phyloP scores from a whole-genome alignment of 129 eudicot genomes.

The Centella asiatica region DNA sequence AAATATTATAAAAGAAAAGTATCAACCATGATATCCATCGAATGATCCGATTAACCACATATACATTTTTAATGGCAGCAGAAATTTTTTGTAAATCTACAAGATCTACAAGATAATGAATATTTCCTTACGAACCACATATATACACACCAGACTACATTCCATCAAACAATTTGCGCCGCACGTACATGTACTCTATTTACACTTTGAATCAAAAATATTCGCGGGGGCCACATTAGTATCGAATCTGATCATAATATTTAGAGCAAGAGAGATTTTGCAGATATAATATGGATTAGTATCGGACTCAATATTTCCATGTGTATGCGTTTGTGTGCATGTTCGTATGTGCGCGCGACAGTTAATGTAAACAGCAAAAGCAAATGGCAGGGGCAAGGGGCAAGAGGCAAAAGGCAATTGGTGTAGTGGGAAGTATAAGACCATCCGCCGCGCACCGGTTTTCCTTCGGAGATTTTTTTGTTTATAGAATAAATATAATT shows the following conservation, averaged over 20 bases:
- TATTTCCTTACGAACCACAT: not conserved
- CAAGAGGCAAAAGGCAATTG: not conserved
- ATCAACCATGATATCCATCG: not conserved
- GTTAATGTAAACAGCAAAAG: not conserved
- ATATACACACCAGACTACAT: not conserved
- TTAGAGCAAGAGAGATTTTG: no score
- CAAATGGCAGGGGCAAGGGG: not conserved
- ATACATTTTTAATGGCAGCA: not conserved
- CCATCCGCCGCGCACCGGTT: no score
- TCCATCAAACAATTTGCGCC: not conserved
- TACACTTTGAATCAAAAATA: not conserved
- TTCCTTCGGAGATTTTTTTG: no score
- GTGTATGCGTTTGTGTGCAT: not conserved
- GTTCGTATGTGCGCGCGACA: not conserved
- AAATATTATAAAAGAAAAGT: not conserved
- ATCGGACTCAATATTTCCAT: not conserved
- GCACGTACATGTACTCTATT: not conserved
- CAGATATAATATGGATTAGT: not conserved
- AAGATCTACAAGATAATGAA: not conserved
- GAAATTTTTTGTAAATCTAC: constrained; percentile 1
- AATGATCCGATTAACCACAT: not conserved
- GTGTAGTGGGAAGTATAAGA: not conserved
- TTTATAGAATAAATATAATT: no score
- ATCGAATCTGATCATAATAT: constrained; percentile 12
- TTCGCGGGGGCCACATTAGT: constrained; percentile 4